Base-by-base conservation (phyloP, 2,329 filamentous ascomycete species). In the Anthostomella pinea region DNA sequence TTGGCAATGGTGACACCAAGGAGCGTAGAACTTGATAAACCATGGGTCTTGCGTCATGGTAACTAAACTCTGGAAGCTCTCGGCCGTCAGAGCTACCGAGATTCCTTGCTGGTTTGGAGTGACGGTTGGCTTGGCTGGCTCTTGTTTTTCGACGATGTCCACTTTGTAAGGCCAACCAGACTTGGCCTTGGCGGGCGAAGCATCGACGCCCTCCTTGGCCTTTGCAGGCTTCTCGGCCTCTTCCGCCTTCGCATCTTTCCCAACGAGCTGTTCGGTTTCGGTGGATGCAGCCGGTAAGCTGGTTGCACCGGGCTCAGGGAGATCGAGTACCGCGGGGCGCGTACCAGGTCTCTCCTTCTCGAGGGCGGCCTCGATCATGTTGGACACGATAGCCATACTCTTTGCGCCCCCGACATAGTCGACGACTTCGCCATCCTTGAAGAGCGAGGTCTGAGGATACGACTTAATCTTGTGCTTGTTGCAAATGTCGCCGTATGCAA, bases 11-110 rank as follows among this genome's bases (percentile, higher is more conserved):
- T 83, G 81, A 63, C 93, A 98, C 93, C 91, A 97, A 5, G 93
- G 94, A 13, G 88, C 90, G 61, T 96, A 97, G 62, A 98, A 97
- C 65, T 98, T 98, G 72, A 98, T 81, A 58, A 98, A 96, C 93
- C 93, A 98, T 5, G 90, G 84, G 46, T 97, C 89, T 46, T 86
- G 80, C 0, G 88, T 89, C 60, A 83, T 85, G 3, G 88, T 95
- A 30, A 98, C 90, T 23, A 84, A 70, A 39, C 78, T 81, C 59
- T 94, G 84, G 68, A 98, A 98, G 46, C 73, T 87, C 58, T 96
- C 89, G 1, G 86, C 83, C 2, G 81, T 89, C 34, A 98, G 73
- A 6, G 81, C 66, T 21, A 88, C 72, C 6, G 88, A 94, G 11
- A 75, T 69, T 6, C 93, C 93, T 25, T 83, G 73, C 4, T 79